Percentiles rank a stretch among this genome's conserved stretches.
Conservation (phyloP, 148 eudicot species). For the Tetragonia tetragonoides region DNA sequence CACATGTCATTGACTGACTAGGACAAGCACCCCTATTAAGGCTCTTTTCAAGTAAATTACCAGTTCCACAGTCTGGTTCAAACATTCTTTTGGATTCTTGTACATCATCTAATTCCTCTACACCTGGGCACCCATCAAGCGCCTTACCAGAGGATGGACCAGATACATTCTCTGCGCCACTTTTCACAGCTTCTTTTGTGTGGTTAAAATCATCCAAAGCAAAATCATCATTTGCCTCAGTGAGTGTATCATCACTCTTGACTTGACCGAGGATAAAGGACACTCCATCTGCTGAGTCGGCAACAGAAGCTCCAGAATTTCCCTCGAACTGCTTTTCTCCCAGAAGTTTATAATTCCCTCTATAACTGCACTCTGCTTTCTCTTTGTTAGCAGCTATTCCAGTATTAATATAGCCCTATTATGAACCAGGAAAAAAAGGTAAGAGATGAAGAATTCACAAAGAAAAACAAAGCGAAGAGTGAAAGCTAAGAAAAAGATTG, state of each 20-base stretch:
- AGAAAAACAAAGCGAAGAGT: slow-evolving; percentile 14
- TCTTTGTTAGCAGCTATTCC: slow-evolving; percentile 84
- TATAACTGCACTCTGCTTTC: slow-evolving; percentile 42
- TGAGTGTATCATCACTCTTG: slow-evolving; percentile 33
- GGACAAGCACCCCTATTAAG: slow-evolving; percentile 32
- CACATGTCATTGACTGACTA: slow-evolving; percentile 23
- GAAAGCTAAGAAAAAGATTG: background rate
- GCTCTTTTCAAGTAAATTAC: slow-evolving; percentile 25
- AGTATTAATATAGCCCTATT: slow-evolving; percentile 88
- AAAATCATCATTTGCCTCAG: slow-evolving; percentile 34
- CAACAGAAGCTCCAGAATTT: slow-evolving; percentile 42
- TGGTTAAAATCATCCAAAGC: slow-evolving; percentile 34
- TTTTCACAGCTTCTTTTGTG: slow-evolving; percentile 28
- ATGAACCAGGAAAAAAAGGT: background rate
- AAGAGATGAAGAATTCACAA: slow-evolving; percentile 1
- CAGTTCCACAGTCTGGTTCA: slow-evolving; percentile 27
- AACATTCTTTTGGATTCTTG: slow-evolving; percentile 19
- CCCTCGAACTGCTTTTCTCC: slow-evolving; percentile 56
- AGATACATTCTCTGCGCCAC: slow-evolving; percentile 22
- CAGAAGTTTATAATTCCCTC: slow-evolving; percentile 54
- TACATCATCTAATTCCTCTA: slow-evolving; percentile 31
- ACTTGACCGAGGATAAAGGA: slow-evolving; percentile 71
- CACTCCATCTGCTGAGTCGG: slow-evolving; percentile 78
- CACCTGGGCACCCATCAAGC: slow-evolving; percentile 33
- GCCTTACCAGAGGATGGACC: slow-evolving; percentile 32